phyloP scores from a whole-genome alignment of 306 rosid genomes.

The Senna tora region DNA sequence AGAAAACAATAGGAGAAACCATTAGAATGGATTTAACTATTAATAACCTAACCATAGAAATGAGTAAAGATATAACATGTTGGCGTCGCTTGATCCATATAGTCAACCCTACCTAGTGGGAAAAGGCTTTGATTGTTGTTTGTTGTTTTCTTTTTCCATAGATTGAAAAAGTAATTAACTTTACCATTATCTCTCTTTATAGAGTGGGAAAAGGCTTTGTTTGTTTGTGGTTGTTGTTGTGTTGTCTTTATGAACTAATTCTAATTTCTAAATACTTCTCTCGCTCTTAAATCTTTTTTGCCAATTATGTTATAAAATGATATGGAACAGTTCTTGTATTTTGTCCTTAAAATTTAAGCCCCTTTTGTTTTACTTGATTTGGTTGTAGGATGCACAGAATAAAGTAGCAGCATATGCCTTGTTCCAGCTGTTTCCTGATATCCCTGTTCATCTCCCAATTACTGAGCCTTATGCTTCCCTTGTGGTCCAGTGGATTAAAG shows the following conservation, averaged over 20 bases:
- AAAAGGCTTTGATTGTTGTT: too few species aligned
- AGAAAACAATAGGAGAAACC: too few species aligned
- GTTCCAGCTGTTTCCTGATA: constrained; percentile 77
- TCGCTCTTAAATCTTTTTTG: too few species aligned
- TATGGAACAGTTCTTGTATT: constrained; percentile 22
- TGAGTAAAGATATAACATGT: too few species aligned
- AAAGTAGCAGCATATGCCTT: constrained; percentile 93
- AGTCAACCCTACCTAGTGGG: too few species aligned
- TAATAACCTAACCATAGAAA: too few species aligned
- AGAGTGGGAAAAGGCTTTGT: too few species aligned
- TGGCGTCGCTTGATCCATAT: too few species aligned
- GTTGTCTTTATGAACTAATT: too few species aligned
- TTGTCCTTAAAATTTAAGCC: constrained; percentile 22
- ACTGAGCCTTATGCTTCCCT: constrained; percentile 78
- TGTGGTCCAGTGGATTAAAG: constrained; percentile 81
- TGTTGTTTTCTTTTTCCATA: not conserved
- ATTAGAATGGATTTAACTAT: too few species aligned
- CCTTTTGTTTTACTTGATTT: constrained; percentile 29
- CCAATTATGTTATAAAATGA: constrained; percentile 23
- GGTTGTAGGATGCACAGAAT: constrained; percentile 86
- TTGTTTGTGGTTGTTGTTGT: too few species aligned
- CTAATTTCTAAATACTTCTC: too few species aligned
- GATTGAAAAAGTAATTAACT: constrained; percentile 6
- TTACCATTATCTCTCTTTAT: constrained; percentile 8
- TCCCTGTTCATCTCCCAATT: constrained; percentile 76